Evolutionary conservation across 2,329 filamentous ascomycete genomes (phyloP).

Genomic region (Calcarisporium arbuscula): DNA sequence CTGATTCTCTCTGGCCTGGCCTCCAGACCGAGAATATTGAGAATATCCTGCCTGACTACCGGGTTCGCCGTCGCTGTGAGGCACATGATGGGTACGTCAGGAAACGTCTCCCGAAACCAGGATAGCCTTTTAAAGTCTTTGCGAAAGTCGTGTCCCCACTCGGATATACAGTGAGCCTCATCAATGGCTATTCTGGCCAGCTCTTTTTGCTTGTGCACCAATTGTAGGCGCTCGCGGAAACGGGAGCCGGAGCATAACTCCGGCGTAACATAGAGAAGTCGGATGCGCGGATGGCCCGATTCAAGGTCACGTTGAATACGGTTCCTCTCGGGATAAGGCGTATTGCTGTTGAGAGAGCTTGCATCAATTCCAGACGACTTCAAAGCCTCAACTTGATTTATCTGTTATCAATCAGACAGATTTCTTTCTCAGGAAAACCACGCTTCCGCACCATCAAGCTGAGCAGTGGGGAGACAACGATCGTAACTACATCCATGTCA

Average conservation of each 20-base stretch:
- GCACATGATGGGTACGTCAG: constrained; percentile 84
- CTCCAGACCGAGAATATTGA: constrained; percentile 66
- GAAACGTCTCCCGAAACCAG: constrained; percentile 78
- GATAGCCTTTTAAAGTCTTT: constrained; percentile 80
- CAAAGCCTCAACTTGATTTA: constrained; percentile 85
- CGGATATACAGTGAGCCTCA: constrained; percentile 93
- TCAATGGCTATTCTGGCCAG: constrained; percentile 86
- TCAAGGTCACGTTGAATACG: constrained; percentile 74
- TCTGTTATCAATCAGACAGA: constrained; percentile 39
- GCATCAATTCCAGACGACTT: constrained; percentile 69
- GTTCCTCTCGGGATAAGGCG: constrained; percentile 55
- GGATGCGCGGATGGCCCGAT: constrained; percentile 76
- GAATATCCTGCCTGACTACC: constrained; percentile 75
- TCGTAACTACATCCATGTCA: constrained; percentile 56
- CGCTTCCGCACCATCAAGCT: constrained; percentile 67
- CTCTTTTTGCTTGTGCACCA: constrained; percentile 74
- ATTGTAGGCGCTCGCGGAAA: constrained; percentile 68
- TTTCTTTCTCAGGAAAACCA: constrained; percentile 1
- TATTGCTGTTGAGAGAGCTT: constrained; percentile 82
- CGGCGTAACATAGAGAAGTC: constrained; percentile 88
- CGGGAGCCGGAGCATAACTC: constrained; percentile 74
- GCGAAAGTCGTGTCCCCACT: constrained; percentile 98
- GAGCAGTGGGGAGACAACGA: constrained; percentile 83
- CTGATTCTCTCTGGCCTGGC: constrained; percentile 51
- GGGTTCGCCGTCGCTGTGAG: constrained; percentile 86